Conservation (phyloP, 345 rosid species). For the Murraya paniculata region DNA sequence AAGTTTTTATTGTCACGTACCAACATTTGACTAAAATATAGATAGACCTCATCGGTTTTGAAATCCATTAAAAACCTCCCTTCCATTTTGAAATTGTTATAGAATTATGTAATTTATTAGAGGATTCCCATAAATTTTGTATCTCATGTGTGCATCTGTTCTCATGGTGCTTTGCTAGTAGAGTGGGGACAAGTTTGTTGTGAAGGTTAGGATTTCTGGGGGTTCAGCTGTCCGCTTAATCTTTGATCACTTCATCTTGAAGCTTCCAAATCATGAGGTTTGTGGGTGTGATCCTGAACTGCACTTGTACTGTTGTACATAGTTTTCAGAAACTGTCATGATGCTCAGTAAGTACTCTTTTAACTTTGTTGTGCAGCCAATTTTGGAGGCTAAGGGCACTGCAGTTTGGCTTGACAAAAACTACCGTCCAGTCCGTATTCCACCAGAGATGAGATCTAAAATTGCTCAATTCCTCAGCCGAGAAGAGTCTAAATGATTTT, state of each 20-base stretch:
- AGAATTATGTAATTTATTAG: neutral
- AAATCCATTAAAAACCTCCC: neutral
- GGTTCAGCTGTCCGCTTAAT: slow-evolving; percentile 72
- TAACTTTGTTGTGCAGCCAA: slow-evolving; percentile 37
- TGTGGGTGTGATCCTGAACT: slow-evolving; percentile 1
- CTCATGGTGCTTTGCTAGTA: slow-evolving; percentile 25
- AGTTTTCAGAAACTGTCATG: neutral
- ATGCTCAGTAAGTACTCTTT: neutral
- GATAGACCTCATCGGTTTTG: neutral
- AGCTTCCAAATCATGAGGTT: slow-evolving; percentile 77
- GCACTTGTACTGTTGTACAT: neutral
- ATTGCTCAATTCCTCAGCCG: slow-evolving; percentile 44
- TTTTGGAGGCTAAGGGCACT: slow-evolving; percentile 73
- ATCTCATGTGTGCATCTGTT: neutral
- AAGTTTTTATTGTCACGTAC: neutral
- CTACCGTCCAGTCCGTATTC: slow-evolving; percentile 72
- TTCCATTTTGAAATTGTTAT: neutral
- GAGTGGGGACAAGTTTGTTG: slow-evolving; percentile 74
- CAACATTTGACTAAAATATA: neutral
- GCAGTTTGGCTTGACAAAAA: slow-evolving; percentile 84
- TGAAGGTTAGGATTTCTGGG: slow-evolving; percentile 63
- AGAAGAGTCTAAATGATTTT: slow-evolving; percentile 37
- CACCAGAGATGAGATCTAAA: slow-evolving; percentile 60
- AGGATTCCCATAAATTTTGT: neutral
- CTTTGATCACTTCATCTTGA: slow-evolving; percentile 69